Base-by-base conservation (phyloP, 164 flowering plant genomes). In the Macadamia integrifolia region DNA sequence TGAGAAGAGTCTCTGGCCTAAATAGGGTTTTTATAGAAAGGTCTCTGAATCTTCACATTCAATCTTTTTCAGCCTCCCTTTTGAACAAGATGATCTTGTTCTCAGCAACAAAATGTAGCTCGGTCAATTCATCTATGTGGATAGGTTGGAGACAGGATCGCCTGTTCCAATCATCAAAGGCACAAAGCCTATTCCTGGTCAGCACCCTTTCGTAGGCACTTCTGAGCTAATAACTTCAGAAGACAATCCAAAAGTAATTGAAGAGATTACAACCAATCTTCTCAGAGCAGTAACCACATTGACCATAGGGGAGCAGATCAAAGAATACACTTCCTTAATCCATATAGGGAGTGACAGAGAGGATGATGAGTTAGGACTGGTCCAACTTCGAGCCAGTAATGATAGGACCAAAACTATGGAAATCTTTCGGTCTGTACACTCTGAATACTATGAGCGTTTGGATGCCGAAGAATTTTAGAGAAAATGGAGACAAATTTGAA, bases 11-110 rank as follows among this genome's bases (percentile, higher is more conserved):
- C 87, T 94, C 4, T 82, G 80, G 80, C 99, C 99, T 0, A 89
- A 81, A 58, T 93, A 87, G 9, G 9, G 99, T 0, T 92, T 94
- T 73, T 90, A 79, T 75, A 84, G 90, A 35, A 94, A 90, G 64
- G 82, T 94, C 0, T 92, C 99, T 0, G 99, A 94, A 78, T 92
- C 97, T 8, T 92, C 99, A 0, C 97, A 92, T 64, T 88, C 98
- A 0, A 80, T 92, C 9, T 94, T 92, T 43, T 95, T 78, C 14
- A 84, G 85, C 62, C 82, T 94, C 1, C 97, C 97, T 0, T 82
- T 83, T 6, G 95, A 92, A 1, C 97, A 94, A 69, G 89, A 92
- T 60, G 97, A 94, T 69, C 86, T 94, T 32, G 97, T 94, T 59
- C 77, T 94, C 9, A 92, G 93, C 82, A 83, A 94, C 79, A 87